A percentile compares a stretch with the other conserved stretches of the same genome.
These are phyloP conservation scores for Monosporascus sp. DNA, from an alignment of 2,329 filamentous ascomycete species.

Conservation along the genomic window DNA sequence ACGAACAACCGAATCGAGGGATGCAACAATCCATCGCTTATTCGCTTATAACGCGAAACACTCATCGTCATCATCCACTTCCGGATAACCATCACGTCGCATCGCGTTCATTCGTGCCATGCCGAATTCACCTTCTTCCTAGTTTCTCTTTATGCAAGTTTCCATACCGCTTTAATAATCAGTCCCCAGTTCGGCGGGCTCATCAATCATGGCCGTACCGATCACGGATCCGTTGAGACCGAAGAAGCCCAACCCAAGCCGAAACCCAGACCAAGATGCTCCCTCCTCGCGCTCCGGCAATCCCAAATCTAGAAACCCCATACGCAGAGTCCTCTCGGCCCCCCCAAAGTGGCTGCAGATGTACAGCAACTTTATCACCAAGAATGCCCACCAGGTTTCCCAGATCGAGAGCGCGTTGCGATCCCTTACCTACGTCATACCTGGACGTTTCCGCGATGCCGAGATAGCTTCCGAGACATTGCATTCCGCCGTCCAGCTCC, in stretches of 20 bases:
- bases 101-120: too few species aligned
- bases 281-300: not conserved
- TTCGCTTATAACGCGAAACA: too few species aligned
- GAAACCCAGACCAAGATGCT: not conserved
- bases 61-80: not conserved
- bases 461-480: slow-evolving; percentile 92
- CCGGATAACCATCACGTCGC: not conserved
- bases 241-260: not conserved
- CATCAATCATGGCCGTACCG: not conserved
- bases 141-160: not conserved
- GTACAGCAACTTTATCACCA: slow-evolving; percentile 89
- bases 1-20: too few species aligned
- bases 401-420: slow-evolving; percentile 92
- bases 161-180: not conserved
- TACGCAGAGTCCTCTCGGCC: slow-evolving; percentile 47
- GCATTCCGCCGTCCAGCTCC: slow-evolving; percentile 81
- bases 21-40: too few species aligned
- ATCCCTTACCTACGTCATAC: slow-evolving; percentile 93
- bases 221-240: not conserved
- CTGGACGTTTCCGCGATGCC: slow-evolving; percentile 84
- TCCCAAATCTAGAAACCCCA: slow-evolving; percentile 12
- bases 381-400: slow-evolving; percentile 88
- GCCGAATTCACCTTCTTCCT: not conserved
- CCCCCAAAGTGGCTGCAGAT: slow-evolving; percentile 63
- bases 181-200: not conserved